Evolutionary conservation across 2,329 filamentous ascomycete genomes (phyloP), one percentile per base, ranked within the genome.

Genomic region (Teratosphaeria nubilosa): DNA sequence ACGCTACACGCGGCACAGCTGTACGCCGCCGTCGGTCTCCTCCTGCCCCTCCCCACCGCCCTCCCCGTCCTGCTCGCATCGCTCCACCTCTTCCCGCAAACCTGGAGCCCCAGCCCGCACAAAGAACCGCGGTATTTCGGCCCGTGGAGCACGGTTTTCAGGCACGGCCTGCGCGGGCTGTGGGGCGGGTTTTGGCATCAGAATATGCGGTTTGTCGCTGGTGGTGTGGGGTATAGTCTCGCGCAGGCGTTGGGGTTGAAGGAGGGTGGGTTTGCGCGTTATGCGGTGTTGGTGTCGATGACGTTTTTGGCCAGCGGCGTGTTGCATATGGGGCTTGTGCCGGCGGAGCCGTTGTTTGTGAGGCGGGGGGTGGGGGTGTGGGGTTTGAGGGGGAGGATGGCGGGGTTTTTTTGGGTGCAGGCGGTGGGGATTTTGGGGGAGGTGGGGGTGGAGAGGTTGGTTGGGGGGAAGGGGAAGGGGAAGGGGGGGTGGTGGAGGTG

Each of bases 161-260:
- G 58, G 6, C 51, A 60, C 30, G 68, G 68, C 16, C 55, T 71
- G 0, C 55, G 66, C 5, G 68, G 67, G 10, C 65, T 70, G 31
- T 71, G 69, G 69, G 65, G 67, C 7, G 31, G 24, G 16, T 70
- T 66, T 56, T 71, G 69, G 69, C 69, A 71, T 57, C 69, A 70
- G 60, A 67, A 64, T 27, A 67, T 70, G 65, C 62, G 69, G 10
- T 60, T 62, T 53, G 57, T 62, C 7, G 63, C 64, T 1, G 61
- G 64, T 3, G 64, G 62, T 45, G 64, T 66, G 2, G 69, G 68
- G 5, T 59, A 65, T 31, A 64, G 60, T 34, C 5, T 71, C 2
- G 63, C 64, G 2, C 60, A 63, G 34, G 50, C 53, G 10, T n/a
- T 69, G 16, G 34, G 58, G 0, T 53, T 68, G 16, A 50, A 51